Percentiles rank a stretch among this genome's conserved stretches.
Conservation (phyloP, 805 yeast genomes). For the Suhomyces emberorum region DNA sequence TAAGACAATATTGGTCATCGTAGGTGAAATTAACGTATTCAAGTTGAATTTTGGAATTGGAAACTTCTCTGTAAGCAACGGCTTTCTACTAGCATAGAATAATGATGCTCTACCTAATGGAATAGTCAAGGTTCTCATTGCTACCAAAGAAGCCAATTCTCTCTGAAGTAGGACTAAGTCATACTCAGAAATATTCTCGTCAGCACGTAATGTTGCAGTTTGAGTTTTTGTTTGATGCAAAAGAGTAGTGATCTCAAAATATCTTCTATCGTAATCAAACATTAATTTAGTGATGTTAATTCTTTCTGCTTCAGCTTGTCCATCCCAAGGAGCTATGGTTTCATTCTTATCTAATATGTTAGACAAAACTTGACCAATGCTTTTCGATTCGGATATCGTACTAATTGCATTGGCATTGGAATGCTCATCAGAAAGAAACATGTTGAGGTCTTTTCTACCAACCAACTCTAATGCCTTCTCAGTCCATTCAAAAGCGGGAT, state of each 20-base stretch:
- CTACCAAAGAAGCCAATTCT: slow-evolving; percentile 58
- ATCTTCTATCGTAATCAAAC: slow-evolving; percentile 75
- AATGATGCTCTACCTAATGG: slow-evolving; percentile 80
- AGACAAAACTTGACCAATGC: slow-evolving; percentile 40
- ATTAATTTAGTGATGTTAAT: slow-evolving; percentile 66
- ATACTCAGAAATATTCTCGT: slow-evolving; percentile 49
- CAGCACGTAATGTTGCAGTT: slow-evolving; percentile 40
- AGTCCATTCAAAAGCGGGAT: slow-evolving; percentile 48
- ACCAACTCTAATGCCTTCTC: slow-evolving; percentile 50
- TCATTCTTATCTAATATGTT: slow-evolving; percentile 40
- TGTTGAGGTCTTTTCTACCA: slow-evolving; percentile 63
- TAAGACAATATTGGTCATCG: slow-evolving; percentile 58
- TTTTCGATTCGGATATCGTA: slow-evolving; percentile 15
- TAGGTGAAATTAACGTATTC: slow-evolving; percentile 61
- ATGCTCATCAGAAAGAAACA: slow-evolving; percentile 15
- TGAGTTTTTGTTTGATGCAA: slow-evolving; percentile 71
- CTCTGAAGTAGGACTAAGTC: slow-evolving; percentile 53
- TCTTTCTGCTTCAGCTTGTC: slow-evolving; percentile 65
- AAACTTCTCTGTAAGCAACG: slow-evolving; percentile 81
- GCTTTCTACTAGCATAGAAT: slow-evolving; percentile 63
- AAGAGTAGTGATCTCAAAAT: slow-evolving; percentile 69
- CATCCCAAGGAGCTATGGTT: slow-evolving; percentile 61
- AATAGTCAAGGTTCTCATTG: slow-evolving; percentile 67
- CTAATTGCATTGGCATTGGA: slow-evolving; percentile 1
- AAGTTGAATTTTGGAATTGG: slow-evolving; percentile 75